Conservation (phyloP, 495 filamentous ascomycete species). For the Xylaria bambusicola region DNA sequence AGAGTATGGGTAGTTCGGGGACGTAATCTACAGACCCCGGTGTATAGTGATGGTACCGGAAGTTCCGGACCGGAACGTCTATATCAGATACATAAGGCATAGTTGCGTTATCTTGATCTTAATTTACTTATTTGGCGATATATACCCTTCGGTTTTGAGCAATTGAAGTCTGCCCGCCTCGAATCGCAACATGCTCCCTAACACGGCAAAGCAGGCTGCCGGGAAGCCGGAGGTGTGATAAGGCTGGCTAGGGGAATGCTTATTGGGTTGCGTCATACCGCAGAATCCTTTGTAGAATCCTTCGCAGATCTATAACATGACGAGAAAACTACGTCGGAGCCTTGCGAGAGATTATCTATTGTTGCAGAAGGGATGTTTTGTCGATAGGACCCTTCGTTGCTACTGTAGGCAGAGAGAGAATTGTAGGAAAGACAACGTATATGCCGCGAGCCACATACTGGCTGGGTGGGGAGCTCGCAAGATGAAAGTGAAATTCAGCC, state of each 20-base stretch:
- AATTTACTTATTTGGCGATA: too few species aligned
- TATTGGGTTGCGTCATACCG: slow-evolving; percentile 2
- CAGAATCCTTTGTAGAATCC: slow-evolving; percentile 15
- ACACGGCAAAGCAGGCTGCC: neutral
- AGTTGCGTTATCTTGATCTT: too few species aligned
- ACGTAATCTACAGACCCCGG: too few species aligned
- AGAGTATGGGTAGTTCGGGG: too few species aligned
- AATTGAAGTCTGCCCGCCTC: neutral
- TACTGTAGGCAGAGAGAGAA: too few species aligned
- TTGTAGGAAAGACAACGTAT: neutral
- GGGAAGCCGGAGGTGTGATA: neutral
- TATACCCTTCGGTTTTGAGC: neutral
- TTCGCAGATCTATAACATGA: neutral
- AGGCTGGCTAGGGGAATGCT: neutral
- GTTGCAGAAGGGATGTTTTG: neutral
- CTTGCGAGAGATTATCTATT: neutral
- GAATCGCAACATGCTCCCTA: neutral
- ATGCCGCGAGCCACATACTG: neutral
- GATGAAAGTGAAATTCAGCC: too few species aligned
- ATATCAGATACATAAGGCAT: too few species aligned
- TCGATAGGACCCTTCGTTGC: neutral
- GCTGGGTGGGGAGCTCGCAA: neutral
- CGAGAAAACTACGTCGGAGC: neutral
- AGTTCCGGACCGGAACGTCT: too few species aligned
- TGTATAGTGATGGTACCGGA: too few species aligned